Conservation (phyloP, 306 rosid genomes). For the Vachellia collinsii region DNA sequence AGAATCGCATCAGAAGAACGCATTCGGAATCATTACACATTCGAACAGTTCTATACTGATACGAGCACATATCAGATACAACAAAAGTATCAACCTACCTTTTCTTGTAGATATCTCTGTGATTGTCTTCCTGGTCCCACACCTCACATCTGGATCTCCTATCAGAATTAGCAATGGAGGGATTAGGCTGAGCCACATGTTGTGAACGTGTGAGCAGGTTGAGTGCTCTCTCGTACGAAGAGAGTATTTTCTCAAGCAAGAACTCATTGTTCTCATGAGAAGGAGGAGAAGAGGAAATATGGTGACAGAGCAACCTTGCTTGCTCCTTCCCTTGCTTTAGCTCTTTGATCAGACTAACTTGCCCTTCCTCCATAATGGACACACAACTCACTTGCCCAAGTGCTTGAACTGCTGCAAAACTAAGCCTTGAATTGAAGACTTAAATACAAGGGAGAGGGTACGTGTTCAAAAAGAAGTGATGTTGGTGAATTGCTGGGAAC, state of each 20-base stretch:
- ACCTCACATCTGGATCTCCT: conserved; percentile 53
- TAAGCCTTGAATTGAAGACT: neutral
- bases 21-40: no score
- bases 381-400: neutral
- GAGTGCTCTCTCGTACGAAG: conserved; percentile 59
- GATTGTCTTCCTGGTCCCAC: conserved; percentile 45
- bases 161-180: conserved; percentile 34
- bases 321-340: conserved; percentile 66
- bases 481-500: neutral
- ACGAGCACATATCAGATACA: no score
- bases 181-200: conserved; percentile 38
- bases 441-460: neutral
- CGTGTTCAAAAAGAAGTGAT: neutral
- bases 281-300: conserved; percentile 34
- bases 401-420: neutral
- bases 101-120: conserved; percentile 60
- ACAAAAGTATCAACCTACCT: conserved; percentile 41
- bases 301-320: conserved; percentile 54
- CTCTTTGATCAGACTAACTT: conserved; percentile 50
- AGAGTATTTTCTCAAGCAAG: conserved; percentile 58
- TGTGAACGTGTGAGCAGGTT: conserved; percentile 40
- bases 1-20: no score
- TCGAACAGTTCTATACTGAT: no score
- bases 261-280: conserved; percentile 43
- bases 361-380: conserved; percentile 49